Conservation (phyloP, 148 eudicot species). For the Suaeda aralocaspica region DNA sequence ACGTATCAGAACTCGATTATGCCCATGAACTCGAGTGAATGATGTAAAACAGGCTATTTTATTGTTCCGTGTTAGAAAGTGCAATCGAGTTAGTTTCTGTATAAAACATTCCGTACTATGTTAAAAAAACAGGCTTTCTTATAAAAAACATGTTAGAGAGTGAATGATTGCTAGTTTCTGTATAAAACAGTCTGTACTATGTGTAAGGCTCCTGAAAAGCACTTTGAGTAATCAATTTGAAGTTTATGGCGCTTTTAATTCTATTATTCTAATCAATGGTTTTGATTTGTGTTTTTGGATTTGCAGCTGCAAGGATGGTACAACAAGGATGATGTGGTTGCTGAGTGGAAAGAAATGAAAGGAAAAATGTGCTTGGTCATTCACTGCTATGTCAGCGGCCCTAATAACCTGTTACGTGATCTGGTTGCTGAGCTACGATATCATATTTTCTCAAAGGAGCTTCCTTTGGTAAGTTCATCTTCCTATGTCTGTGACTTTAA, state of each 20-base stretch:
- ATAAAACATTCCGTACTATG: no score
- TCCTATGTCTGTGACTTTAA: background rate
- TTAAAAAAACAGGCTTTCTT: background rate
- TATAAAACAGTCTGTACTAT: background rate
- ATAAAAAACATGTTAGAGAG: no score
- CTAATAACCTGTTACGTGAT: constrained; percentile 54
- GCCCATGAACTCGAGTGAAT: background rate
- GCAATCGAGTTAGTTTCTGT: background rate
- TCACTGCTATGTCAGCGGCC: constrained; percentile 86
- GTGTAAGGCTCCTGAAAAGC: background rate
- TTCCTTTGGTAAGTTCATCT: constrained; percentile 63
- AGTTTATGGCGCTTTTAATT: no score
- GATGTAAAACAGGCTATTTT: background rate
- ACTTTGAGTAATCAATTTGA: no score
- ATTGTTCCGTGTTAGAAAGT: background rate
- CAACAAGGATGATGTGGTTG: constrained; percentile 85
- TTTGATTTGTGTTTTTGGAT: background rate
- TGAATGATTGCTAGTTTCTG: background rate
- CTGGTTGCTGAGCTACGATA: constrained; percentile 79
- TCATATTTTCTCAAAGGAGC: constrained; percentile 85
- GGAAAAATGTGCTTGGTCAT: constrained; percentile 63
- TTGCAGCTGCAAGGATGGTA: constrained; percentile 91
- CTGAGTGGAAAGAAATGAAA: constrained; percentile 78
- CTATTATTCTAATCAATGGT: background rate
- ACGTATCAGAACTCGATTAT: background rate